These are phyloP conservation scores for Brassica incana DNA, from an alignment of 345 rosid genomes.

Conservation along the genomic window DNA sequence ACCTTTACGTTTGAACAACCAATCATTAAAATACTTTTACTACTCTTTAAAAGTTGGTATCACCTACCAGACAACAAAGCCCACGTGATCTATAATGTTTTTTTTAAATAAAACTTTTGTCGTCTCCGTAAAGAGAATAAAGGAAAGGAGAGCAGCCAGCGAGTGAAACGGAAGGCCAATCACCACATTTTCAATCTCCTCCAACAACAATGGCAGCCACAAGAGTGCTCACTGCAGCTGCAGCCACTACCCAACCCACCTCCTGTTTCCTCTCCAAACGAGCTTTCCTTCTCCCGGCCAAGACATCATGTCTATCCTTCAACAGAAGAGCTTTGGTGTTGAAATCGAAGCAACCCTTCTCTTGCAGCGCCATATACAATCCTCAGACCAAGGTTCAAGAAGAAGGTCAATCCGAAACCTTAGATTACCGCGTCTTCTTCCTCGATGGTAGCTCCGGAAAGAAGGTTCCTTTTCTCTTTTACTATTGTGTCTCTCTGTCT, in stretches of 20 bases:
- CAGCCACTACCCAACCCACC: slow-evolving; percentile 43
- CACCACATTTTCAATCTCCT: slow-evolving; percentile 11
- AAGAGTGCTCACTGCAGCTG: slow-evolving; percentile 50
- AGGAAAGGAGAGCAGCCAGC: not conserved
- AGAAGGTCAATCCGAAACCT: slow-evolving; percentile 74
- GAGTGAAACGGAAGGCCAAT: slow-evolving; percentile 26
- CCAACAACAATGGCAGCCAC: slow-evolving; percentile 52
- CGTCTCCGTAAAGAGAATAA: not conserved
- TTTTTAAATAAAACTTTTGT: not conserved
- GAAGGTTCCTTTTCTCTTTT: slow-evolving; percentile 46
- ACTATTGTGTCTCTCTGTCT: not conserved
- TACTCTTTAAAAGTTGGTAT: not conserved
- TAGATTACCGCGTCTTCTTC: slow-evolving; percentile 81
- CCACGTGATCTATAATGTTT: slow-evolving; percentile 13
- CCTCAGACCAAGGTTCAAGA: slow-evolving; percentile 61
- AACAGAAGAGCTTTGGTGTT: slow-evolving; percentile 31
- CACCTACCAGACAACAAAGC: slow-evolving; percentile 14
- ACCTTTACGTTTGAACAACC: slow-evolving; percentile 75
- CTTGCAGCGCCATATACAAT: slow-evolving; percentile 62
- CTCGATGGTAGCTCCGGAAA: slow-evolving; percentile 58
- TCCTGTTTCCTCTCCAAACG: slow-evolving; percentile 49
- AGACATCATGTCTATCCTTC: slow-evolving; percentile 38
- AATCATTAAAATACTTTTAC: slow-evolving; percentile 60
- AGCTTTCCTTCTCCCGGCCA: slow-evolving; percentile 36
- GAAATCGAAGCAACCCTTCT: slow-evolving; percentile 53